phyloP scores from a whole-genome alignment of 768 basidiomycete genomes.

The Leccinum fibrillosum region DNA sequence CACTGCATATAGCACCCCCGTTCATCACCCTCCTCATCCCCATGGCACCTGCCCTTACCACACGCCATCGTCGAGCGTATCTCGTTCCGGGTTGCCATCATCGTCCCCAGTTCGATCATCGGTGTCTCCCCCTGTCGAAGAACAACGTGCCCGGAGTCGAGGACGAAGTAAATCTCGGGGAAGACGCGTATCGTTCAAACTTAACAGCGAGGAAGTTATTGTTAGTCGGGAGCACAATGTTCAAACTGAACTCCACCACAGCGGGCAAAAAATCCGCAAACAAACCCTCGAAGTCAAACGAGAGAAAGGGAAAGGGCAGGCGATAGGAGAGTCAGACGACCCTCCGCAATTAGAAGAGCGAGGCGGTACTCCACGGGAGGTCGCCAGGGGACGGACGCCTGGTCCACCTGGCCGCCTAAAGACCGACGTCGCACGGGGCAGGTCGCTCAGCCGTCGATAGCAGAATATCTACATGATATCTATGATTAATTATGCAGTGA shows the following conservation, averaged over 20 bases:
- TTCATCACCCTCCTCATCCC: constrained; percentile 12
- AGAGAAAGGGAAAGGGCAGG: constrained; percentile 17
- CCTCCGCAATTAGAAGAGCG: constrained; percentile 13
- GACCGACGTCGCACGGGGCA: constrained; percentile 16
- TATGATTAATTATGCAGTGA: constrained; percentile 9
- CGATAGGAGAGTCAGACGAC: neutral
- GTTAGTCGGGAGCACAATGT: constrained; percentile 3
- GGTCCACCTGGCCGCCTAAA: constrained; percentile 21
- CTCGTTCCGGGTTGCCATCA: constrained; percentile 48
- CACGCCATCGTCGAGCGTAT: constrained; percentile 40
- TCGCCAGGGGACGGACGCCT: constrained; percentile 25
- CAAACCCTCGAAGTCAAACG: constrained; percentile 10
- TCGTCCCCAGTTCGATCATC: constrained; percentile 45
- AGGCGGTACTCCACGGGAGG: constrained; percentile 8
- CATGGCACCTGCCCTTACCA: constrained; percentile 20
- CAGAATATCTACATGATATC: constrained; percentile 4
- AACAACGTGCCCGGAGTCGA: constrained; percentile 36
- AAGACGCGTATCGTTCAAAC: constrained; percentile 54
- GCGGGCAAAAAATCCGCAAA: constrained; percentile 6
- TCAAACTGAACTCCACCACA: constrained; percentile 4
- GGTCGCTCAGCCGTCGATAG: constrained; percentile 23
- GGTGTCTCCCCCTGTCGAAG: constrained; percentile 35
- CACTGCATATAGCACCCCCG: constrained; percentile 5
- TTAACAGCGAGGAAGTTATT: constrained; percentile 29
- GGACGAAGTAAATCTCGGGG: constrained; percentile 52